Evolutionary conservation across 257 asterid species (phyloP).

Genomic region (Solanum pimpinellifolium): DNA sequence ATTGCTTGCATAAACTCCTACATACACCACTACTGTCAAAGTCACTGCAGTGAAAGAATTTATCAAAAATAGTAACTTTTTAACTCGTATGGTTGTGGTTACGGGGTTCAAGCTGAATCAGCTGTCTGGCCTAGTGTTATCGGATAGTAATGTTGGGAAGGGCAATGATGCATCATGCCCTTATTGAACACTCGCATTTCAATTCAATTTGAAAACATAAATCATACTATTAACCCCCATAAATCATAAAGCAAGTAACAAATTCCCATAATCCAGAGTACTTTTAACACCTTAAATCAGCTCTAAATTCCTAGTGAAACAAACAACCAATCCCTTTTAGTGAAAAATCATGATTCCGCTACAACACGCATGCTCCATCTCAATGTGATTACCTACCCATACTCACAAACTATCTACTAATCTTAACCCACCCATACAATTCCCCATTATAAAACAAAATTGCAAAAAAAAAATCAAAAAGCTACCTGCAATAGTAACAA

Average conservation of each 20-base stretch:
- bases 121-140: too few relatives aligned
- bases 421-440: not conserved
- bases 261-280: not conserved
- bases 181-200: too few relatives aligned
- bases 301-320: not conserved
- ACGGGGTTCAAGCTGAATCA: too few relatives aligned
- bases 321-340: not conserved
- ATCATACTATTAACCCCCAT: not conserved
- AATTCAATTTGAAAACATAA: not conserved
- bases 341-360: not conserved
- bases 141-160: too few relatives aligned
- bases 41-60: too few relatives aligned
- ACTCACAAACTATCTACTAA: not conserved
- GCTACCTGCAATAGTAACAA: slow-evolving; percentile 72
- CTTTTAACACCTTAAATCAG: not conserved
- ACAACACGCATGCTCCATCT: not conserved
- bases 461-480: not conserved
- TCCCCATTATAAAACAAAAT: not conserved
- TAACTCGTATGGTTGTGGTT: too few relatives aligned
- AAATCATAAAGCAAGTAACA: not conserved
- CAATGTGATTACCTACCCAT: not conserved
- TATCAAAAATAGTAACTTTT: too few relatives aligned
- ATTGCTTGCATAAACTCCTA: too few relatives aligned
- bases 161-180: too few relatives aligned
- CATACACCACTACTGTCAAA: too few relatives aligned